Evolutionary conservation across 192 early-diverging fungal species (phyloP).

Genomic region (Rhizoclosmatium sp.): DNA sequence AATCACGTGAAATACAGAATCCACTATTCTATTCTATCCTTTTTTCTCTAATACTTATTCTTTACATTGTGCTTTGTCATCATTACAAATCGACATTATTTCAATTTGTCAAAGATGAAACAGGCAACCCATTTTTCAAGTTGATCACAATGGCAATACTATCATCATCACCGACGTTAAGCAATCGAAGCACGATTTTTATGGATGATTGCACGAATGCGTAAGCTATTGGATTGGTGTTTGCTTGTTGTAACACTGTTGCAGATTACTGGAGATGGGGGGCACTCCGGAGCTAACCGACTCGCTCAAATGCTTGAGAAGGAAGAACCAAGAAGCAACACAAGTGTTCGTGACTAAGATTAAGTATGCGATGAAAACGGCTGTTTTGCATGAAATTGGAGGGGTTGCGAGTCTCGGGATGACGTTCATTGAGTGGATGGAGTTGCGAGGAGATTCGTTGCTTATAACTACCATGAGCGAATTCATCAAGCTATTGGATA

Average conservation of each 20-base stretch:
- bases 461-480: not conserved
- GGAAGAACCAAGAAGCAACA: not conserved
- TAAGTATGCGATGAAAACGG: constrained; percentile 1
- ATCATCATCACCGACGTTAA: no score
- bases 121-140: no score
- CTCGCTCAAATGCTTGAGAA: not conserved
- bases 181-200: no score
- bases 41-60: not conserved
- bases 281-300: not conserved
- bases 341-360: not conserved
- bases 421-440: not conserved
- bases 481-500: not conserved
- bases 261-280: not conserved
- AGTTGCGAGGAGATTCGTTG: not conserved
- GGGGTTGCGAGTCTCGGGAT: not conserved
- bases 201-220: not conserved
- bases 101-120: no score
- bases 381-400: not conserved
- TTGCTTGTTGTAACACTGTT: no score
- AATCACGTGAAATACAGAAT: not conserved
- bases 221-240: not conserved
- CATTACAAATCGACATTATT: no score
- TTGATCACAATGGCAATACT: no score
- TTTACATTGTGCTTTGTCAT: not conserved
- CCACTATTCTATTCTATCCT: not conserved